Base-by-base conservation (phyloP, 371 early-diverging fungal genomes). In the Vairimorpha ceranae region DNA sequence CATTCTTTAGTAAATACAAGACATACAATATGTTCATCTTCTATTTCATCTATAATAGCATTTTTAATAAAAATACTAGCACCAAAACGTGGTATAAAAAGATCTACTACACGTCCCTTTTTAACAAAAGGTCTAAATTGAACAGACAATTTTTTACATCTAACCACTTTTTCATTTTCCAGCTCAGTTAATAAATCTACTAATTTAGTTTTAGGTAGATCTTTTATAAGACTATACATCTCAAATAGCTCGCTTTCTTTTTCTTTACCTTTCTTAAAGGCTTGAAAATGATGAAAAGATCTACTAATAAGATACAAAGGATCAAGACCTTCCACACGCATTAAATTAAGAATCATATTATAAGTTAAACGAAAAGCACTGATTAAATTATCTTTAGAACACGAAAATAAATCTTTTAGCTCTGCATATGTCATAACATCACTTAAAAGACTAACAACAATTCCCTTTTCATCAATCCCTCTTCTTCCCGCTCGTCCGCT, bases 311-410 rank as follows among this genome's bases (percentile, higher is more conserved):
- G 90, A 75, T 86, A 92, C 79, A 95, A 92, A 2, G 95, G 93
- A 60, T 90, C 91, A 35, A 99, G 86, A 1, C 93, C 92, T 83
- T 99, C 99, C 27, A 99, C 93, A 41, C 97, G 88, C 74, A 93
- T 87, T 82, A 97, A 82, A 80, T 99, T 97, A 51, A 99, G 84
- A 33, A 99, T 89, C 95, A 97, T 99, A 82, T 93, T 92, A 86
- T 97, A 99, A n/a, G 90, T 91, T 43, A 97, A 85, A 73, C 92
- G 90, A 87, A 97, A 99, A 1, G 97, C 96, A 58, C 92, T 92
- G 81, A 92, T 89, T 80, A 99, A 87, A 12, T 89, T 87, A 83
- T 97, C 95, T 0, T 94, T 86, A 73, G 89, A 88, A 60, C 83
- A 73, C 23, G 75, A 65, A 56, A 85, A 77, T 4, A 85, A 30